These are phyloP conservation scores for Corrigiola litoralis DNA, from an alignment of 179 eudicot species.

Conservation along the genomic window DNA sequence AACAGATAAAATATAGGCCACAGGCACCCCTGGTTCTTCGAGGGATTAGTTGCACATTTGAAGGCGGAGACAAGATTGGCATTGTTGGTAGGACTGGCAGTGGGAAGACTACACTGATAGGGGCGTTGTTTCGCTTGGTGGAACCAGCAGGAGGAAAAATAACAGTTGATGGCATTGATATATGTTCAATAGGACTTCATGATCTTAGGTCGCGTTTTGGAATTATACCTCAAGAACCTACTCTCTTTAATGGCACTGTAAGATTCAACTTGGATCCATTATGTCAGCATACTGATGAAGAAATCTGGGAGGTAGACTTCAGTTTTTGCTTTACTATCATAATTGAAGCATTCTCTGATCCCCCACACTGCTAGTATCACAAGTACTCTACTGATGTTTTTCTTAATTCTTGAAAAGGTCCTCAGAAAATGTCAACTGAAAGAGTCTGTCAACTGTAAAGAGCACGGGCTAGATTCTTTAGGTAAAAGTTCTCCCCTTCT, in stretches of 20 bases:
- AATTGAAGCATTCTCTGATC: too few relatives aligned
- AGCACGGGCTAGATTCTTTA: slow-evolving; percentile 30
- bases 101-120: slow-evolving; percentile 62
- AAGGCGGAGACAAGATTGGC: slow-evolving; percentile 65
- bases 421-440: slow-evolving; percentile 36
- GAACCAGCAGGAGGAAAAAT: slow-evolving; percentile 58
- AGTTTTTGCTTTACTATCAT: not conserved
- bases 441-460: slow-evolving; percentile 39
- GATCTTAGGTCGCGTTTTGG: slow-evolving; percentile 64
- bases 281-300: slow-evolving; percentile 38
- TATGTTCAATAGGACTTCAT: slow-evolving; percentile 53
- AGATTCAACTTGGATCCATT: slow-evolving; percentile 58
- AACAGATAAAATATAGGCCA: slow-evolving; percentile 47
- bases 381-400: not conserved
- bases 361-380: too few relatives aligned
- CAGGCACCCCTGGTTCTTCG: slow-evolving; percentile 35
- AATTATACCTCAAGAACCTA: slow-evolving; percentile 19
- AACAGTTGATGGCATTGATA: slow-evolving; percentile 55
- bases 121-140: slow-evolving; percentile 63
- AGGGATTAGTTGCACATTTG: slow-evolving; percentile 57
- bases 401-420: not conserved
- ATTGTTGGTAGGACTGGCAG: too few relatives aligned
- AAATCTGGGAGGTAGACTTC: slow-evolving; percentile 54
- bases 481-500: too few relatives aligned
- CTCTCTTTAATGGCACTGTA: slow-evolving; percentile 56